Evolutionary conservation across 2,329 filamentous ascomycete species (phyloP).

Genomic region (Cladophialophora bantiana): DNA sequence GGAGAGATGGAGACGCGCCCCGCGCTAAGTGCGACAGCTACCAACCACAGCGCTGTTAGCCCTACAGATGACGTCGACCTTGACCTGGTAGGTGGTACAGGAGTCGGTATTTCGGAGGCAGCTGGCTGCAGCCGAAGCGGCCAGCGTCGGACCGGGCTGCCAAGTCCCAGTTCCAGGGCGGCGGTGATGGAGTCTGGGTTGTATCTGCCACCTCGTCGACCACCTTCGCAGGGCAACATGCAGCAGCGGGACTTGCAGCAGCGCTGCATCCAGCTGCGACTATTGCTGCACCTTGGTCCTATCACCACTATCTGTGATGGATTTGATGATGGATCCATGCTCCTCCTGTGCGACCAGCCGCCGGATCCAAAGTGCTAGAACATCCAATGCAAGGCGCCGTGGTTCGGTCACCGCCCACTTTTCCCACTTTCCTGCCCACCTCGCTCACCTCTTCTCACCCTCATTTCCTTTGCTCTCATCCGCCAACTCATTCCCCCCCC

Average conservation of each 20-base stretch:
- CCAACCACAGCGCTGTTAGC: neutral
- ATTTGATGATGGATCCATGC: neutral
- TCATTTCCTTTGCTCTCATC: constrained; percentile 21
- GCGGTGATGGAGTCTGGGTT: neutral
- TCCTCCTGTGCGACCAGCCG: constrained; percentile 9
- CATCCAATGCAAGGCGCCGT: constrained; percentile 10
- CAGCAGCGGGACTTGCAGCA: constrained; percentile 14
- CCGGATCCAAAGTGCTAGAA: neutral
- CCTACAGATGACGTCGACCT: neutral
- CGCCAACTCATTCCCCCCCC: neutral
- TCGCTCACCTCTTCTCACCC: constrained; percentile 18
- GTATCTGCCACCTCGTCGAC: neutral
- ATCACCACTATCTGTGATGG: neutral
- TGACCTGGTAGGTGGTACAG: neutral
- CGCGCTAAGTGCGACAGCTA: no score
- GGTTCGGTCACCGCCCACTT: constrained; percentile 17
- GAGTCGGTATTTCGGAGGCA: neutral
- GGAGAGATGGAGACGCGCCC: neutral
- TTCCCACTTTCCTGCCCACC: constrained; percentile 20
- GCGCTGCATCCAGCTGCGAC: constrained; percentile 15
- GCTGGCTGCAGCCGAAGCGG: constrained; percentile 22
- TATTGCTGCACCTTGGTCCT: constrained; percentile 8
- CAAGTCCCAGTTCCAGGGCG: constrained; percentile 17
- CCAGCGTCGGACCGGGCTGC: constrained; percentile 23
- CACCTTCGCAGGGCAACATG: constrained; percentile 16